phyloP scores from a whole-genome alignment of 2,329 filamentous ascomycete species.

The Penicillium sclerotiorum region DNA sequence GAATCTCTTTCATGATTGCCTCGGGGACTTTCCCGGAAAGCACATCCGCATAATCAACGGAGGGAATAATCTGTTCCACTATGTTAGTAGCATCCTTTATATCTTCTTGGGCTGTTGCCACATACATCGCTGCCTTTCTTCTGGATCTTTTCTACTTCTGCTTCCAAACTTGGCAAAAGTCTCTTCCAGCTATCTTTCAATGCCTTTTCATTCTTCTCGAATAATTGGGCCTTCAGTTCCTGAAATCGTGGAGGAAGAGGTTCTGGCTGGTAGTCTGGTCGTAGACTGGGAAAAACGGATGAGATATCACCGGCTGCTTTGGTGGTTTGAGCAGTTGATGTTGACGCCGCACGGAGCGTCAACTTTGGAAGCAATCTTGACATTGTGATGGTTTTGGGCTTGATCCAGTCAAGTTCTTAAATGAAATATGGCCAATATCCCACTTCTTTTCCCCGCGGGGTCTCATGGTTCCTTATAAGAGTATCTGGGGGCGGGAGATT shows the following conservation, averaged over 20 bases:
- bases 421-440: too few species aligned
- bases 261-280: constrained; percentile 45
- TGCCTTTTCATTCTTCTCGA: constrained; percentile 43
- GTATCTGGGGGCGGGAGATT: neutral
- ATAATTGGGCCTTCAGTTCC: constrained; percentile 43
- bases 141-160: constrained; percentile 46
- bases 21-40: constrained; percentile 39
- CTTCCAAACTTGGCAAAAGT: constrained; percentile 41
- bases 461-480: too few species aligned
- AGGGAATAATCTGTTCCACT: constrained; percentile 42
- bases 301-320: constrained; percentile 52
- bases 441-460: too few species aligned
- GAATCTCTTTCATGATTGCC: constrained; percentile 53
- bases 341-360: constrained; percentile 29
- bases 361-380: constrained; percentile 30
- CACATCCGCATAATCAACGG: constrained; percentile 46
- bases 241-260: constrained; percentile 47
- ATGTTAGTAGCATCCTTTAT: neutral
- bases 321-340: constrained; percentile 23
- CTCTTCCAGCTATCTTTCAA: constrained; percentile 47
- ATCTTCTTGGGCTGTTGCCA: neutral
- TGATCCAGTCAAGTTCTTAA: too few species aligned
- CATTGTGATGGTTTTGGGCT: neutral
- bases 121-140: constrained; percentile 44
- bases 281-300: constrained; percentile 51